A percentile compares a stretch with the other conserved stretches of the same genome.
Conservation (phyloP, 768 basidiomycete genomes). For the Coprinopsis sp. region DNA sequence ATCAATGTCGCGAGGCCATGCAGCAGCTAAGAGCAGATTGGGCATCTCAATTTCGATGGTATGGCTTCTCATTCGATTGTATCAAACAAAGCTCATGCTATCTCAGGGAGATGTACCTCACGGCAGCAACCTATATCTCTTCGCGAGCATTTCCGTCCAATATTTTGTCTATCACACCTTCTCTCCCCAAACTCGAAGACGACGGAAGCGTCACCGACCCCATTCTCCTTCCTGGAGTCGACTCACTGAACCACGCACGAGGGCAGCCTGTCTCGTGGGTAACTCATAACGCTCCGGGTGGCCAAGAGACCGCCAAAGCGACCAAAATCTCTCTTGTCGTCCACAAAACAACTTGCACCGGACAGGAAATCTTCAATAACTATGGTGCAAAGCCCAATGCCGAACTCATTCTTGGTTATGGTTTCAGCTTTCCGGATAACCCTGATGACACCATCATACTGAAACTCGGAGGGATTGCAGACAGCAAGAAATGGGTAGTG, state of each 20-base stretch:
- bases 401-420: conserved; percentile 88
- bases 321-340: conserved; percentile 59
- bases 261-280: conserved; percentile 79
- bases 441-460: conserved; percentile 85
- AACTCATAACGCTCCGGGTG: conserved; percentile 42
- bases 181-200: conserved; percentile 40
- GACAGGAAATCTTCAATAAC: conserved; percentile 77
- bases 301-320: conserved; percentile 14
- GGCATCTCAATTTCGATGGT: conserved; percentile 62
- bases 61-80: conserved; percentile 3
- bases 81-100: conserved; percentile 6
- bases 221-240: conserved; percentile 82
- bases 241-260: conserved; percentile 82
- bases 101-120: conserved; percentile 65
- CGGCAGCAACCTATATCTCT: conserved; percentile 72
- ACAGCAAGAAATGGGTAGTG: conserved; percentile 54
- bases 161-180: conserved; percentile 55
- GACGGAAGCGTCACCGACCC: conserved; percentile 48
- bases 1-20: conserved; percentile 42
- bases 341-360: conserved; percentile 37
- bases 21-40: conserved; percentile 31
- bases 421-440: conserved; percentile 76
- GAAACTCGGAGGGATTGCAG: conserved; percentile 59
- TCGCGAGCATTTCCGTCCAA: conserved; percentile 90
- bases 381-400: conserved; percentile 90